Evolutionary conservation across 345 rosid genomes (phyloP).

Genomic region (Iberis pinnata): DNA sequence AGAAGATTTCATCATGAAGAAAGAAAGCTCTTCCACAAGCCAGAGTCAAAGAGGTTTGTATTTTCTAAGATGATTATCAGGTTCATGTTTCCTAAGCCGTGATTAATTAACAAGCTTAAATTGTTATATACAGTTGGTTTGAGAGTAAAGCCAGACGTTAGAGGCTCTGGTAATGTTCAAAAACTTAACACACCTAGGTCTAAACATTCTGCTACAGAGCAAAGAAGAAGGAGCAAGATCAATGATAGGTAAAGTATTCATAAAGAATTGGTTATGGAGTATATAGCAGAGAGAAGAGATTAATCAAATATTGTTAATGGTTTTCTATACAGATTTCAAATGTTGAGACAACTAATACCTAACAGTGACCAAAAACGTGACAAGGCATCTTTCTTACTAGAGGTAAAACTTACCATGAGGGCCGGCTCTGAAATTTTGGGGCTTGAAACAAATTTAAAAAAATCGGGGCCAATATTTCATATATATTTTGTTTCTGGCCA

Average conservation of each 20-base stretch:
- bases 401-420: too few species aligned
- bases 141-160: conserved; percentile 57
- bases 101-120: too few species aligned
- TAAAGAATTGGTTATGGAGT: background rate
- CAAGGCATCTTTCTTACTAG: conserved; percentile 88
- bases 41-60: conserved; percentile 44
- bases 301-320: conserved; percentile 3
- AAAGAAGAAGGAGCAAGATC: conserved; percentile 94
- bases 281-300: background rate
- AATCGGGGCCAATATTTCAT: too few species aligned
- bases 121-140: conserved; percentile 57
- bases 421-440: too few species aligned
- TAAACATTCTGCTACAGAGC: conserved; percentile 98
- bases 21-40: conserved; percentile 50
- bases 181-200: conserved; percentile 83
- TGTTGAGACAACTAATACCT: conserved; percentile 78
- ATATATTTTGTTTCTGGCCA: too few species aligned
- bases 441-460: too few species aligned
- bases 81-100: too few species aligned
- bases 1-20: conserved; percentile 64
- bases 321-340: conserved; percentile 65
- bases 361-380: conserved; percentile 90
- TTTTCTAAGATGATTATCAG: background rate
- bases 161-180: conserved; percentile 54
- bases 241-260: conserved; percentile 64